Evolutionary conservation across 805 yeast species (phyloP).

Genomic region (Candida coquimbonensis): DNA sequence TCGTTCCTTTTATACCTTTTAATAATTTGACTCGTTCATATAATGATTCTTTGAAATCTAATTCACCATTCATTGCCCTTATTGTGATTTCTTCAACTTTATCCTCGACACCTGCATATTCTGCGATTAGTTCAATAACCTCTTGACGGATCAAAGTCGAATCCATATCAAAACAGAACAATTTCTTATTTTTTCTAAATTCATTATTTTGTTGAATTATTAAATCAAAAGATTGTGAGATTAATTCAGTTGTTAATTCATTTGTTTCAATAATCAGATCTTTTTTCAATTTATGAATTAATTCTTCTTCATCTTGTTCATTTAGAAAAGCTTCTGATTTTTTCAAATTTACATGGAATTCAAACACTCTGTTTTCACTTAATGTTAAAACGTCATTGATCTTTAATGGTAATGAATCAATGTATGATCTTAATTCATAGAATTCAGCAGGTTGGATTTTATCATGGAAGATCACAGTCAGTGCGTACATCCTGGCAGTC

Average conservation of each 20-base stretch:
- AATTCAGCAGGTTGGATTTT: conserved; percentile 14
- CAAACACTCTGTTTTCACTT: conserved; percentile 33
- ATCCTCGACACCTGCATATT: conserved; percentile 83
- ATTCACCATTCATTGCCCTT: conserved; percentile 94
- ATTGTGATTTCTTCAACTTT: conserved; percentile 86
- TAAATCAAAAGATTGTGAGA: conserved; percentile 28
- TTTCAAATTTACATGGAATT: conserved; percentile 22
- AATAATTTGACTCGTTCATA: conserved; percentile 69
- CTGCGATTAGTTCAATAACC: conserved; percentile 93
- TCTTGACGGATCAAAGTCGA: conserved; percentile 94
- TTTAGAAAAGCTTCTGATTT: conserved; percentile 15
- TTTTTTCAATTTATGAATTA: conserved; percentile 3
- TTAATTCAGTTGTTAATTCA: conserved; percentile 3
- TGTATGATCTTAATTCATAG: conserved; percentile 18
- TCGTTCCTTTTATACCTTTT: conserved; percentile 68
- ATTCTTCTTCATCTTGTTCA: conserved; percentile 8
- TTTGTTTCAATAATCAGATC: conserved; percentile 1
- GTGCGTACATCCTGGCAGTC: conserved; percentile 8
- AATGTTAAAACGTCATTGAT: conserved; percentile 23
- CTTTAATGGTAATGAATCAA: conserved; percentile 26
- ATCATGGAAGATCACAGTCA: conserved; percentile 25
- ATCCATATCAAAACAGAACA: conserved; percentile 95
- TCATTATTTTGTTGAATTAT: conserved; percentile 33
- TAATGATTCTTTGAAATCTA: conserved; percentile 82
- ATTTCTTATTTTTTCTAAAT: conserved; percentile 33